Conservation (phyloP, 2,329 filamentous ascomycete genomes). For the Nemania sp. region DNA sequence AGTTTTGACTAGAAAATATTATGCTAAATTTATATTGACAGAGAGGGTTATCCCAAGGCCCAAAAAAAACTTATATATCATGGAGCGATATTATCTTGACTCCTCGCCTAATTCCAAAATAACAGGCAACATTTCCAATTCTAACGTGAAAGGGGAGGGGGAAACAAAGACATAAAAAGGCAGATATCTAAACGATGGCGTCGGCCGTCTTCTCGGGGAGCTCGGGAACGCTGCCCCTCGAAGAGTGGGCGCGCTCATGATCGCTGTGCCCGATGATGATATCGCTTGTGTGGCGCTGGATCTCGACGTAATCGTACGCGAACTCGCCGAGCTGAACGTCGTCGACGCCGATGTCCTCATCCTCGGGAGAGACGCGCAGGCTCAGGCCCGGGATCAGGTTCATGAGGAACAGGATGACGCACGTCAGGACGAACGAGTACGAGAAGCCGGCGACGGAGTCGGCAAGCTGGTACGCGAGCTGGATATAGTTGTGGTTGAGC, state of each 20-base stretch:
- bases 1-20: conserved; percentile 17
- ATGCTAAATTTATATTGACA: conserved; percentile 20
- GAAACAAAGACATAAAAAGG: too few relatives aligned
- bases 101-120: neutral
- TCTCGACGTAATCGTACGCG: conserved; percentile 81
- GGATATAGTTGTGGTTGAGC: conserved; percentile 72
- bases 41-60: neutral
- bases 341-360: conserved; percentile 72
- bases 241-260: conserved; percentile 31
- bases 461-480: conserved; percentile 73
- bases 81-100: conserved; percentile 1
- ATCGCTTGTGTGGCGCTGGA: conserved; percentile 64
- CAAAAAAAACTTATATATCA: conserved; percentile 10
- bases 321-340: conserved; percentile 82
- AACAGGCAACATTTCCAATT: neutral
- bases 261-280: conserved; percentile 21
- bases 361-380: conserved; percentile 67
- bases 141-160: neutral
- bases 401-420: conserved; percentile 70
- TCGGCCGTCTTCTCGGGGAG: conserved; percentile 36
- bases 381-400: conserved; percentile 73
- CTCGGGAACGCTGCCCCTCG: conserved; percentile 38
- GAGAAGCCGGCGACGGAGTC: conserved; percentile 67
- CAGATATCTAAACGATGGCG: conserved; percentile 26
- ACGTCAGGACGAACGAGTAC: conserved; percentile 70